phyloP scores from a whole-genome alignment of 2,329 filamentous ascomycete genomes.

The Biscogniauxia mediterranea region DNA sequence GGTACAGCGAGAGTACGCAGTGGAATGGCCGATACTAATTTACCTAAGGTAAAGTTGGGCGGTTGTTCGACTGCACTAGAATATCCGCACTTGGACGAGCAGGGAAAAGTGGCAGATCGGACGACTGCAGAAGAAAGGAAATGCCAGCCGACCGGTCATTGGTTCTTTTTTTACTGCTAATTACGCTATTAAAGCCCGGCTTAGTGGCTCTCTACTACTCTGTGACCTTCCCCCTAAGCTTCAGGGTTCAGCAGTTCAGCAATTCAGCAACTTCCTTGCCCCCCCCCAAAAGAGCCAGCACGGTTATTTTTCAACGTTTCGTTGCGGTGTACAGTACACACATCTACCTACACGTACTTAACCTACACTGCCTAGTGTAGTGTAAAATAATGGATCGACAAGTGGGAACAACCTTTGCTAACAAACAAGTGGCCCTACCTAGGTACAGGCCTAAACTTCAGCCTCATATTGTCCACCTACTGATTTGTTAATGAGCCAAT shows the following conservation, averaged over 20 bases:
- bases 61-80: neutral
- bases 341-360: too few relatives aligned
- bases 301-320: neutral
- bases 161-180: neutral
- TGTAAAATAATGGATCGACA: neutral
- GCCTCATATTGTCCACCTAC: neutral
- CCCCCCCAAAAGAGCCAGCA: neutral
- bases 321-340: neutral
- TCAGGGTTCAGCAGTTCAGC: neutral
- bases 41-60: neutral
- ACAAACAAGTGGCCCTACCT: neutral
- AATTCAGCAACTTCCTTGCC: too few relatives aligned
- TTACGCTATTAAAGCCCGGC: neutral
- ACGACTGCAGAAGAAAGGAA: conserved; percentile 3
- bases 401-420: neutral
- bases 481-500: too few relatives aligned
- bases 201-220: neutral
- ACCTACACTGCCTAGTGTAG: too few relatives aligned
- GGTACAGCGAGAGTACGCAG: neutral
- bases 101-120: conserved; percentile 4
- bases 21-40: conserved; percentile 1
- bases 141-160: neutral
- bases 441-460: neutral
- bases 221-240: neutral
- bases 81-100: conserved; percentile 1